A percentile compares a stretch with the other conserved stretches of the same genome.
These are phyloP conservation scores for Stephanodiscus triporus DNA, from an alignment of 108 stramenopile species.

Conservation along the genomic window DNA sequence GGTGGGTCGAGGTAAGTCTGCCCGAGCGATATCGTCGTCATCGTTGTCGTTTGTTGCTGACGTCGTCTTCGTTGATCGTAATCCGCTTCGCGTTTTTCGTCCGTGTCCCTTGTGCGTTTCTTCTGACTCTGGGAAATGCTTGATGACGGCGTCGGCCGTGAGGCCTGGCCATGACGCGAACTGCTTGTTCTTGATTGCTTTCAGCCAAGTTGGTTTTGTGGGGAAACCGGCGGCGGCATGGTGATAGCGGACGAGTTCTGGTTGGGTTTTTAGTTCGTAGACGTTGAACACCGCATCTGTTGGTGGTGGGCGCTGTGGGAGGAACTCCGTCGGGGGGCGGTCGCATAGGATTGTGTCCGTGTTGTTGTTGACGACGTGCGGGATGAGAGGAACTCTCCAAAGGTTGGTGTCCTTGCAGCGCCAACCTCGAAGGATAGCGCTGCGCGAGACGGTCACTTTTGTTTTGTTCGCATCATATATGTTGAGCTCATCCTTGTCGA, in stretches of 20 bases:
- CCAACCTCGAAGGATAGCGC: neutral
- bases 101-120: constrained; percentile 19
- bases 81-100: neutral
- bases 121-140: constrained; percentile 16
- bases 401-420: neutral
- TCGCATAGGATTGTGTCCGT: neutral
- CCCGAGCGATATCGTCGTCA: neutral
- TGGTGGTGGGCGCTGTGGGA: neutral
- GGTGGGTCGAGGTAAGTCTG: too few species aligned
- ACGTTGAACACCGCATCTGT: constrained; percentile 19
- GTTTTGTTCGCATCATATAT: too few species aligned
- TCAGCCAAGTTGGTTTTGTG: constrained; percentile 14
- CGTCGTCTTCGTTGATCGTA: constrained; percentile 18
- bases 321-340: neutral
- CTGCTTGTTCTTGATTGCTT: constrained; percentile 9
- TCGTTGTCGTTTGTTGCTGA: neutral
- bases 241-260: constrained; percentile 7
- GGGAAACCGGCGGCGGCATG: constrained; percentile 22
- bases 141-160: constrained; percentile 10
- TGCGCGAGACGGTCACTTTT: neutral
- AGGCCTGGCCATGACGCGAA: constrained; percentile 31
- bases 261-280: neutral
- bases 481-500: too few species aligned
- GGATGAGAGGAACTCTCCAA: constrained; percentile 7
- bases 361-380: neutral